Percentiles rank a stretch among this genome's conserved stretches.
phyloP scores from a whole-genome alignment of 2,329 filamentous ascomycete species.

The Hymenoscyphus infarciens region DNA sequence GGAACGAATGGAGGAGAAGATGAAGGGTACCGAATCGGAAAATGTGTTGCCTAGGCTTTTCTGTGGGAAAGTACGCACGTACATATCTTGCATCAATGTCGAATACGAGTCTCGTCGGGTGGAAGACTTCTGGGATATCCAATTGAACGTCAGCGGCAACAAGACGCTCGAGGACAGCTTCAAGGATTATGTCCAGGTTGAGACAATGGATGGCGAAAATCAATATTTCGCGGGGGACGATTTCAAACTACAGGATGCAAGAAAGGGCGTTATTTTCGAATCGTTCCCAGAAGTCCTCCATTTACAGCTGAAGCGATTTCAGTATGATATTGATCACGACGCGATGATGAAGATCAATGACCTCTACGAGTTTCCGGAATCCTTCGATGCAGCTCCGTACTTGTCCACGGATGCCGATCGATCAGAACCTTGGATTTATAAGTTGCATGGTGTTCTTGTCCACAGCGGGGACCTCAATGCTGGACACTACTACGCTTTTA shows the following conservation, averaged over 20 bases:
- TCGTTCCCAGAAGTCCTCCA: constrained; percentile 92
- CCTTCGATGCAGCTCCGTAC: constrained; percentile 81
- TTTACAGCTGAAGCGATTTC: constrained; percentile 92
- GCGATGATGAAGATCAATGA: constrained; percentile 99
- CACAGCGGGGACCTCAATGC: constrained; percentile 96
- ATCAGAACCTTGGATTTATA: constrained; percentile 87
- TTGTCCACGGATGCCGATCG: constrained; percentile 81
- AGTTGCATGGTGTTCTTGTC: constrained; percentile 90
- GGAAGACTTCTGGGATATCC: constrained; percentile 98
- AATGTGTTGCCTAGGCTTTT: constrained; percentile 88
- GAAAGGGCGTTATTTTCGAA: constrained; percentile 96
- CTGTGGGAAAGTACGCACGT: constrained; percentile 97
- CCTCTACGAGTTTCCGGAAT: constrained; percentile 82
- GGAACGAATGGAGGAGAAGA: constrained; percentile 94
- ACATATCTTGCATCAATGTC: constrained; percentile 97
- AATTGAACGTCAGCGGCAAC: constrained; percentile 93
- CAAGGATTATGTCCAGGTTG: constrained; percentile 91
- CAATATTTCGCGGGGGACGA: constrained; percentile 93
- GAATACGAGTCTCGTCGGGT: constrained; percentile 93
- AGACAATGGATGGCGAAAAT: constrained; percentile 96
- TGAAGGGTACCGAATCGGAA: constrained; percentile 94
- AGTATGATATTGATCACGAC: constrained; percentile 94
- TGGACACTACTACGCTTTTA: constrained; percentile 95
- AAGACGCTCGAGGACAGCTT: constrained; percentile 92
- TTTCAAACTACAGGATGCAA: constrained; percentile 89